phyloP scores from a whole-genome alignment of 1,284 basidiomycete species.

The Fomitopsis pinicola region DNA sequence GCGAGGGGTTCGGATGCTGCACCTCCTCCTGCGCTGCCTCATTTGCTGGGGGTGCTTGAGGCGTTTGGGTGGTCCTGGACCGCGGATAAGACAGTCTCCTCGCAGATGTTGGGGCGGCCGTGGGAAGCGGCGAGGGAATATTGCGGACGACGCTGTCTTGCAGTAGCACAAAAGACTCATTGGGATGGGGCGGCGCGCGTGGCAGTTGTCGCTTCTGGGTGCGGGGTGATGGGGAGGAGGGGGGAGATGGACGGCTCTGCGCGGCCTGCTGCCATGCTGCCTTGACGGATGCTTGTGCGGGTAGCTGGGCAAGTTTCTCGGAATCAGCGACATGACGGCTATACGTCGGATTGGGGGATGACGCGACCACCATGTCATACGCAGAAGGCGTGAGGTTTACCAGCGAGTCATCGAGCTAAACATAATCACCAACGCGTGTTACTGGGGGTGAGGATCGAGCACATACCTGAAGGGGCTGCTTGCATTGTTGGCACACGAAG shows the following conservation, averaged over 20 bases:
- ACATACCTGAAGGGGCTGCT: slow-evolving; percentile 76
- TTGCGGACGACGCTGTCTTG: slow-evolving; percentile 75
- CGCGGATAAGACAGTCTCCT: slow-evolving; percentile 38
- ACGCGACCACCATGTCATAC: slow-evolving; percentile 79
- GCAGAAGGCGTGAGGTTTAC: slow-evolving; percentile 80
- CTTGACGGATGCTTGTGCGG: slow-evolving; percentile 54
- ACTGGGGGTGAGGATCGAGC: not conserved
- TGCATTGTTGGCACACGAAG: slow-evolving; percentile 81
- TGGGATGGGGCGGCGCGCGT: slow-evolving; percentile 49
- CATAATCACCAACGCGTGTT: slow-evolving; percentile 14
- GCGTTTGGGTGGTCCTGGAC: slow-evolving; percentile 20
- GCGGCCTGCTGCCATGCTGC: slow-evolving; percentile 57
- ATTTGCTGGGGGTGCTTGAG: slow-evolving; percentile 13
- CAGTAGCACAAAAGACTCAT: slow-evolving; percentile 86
- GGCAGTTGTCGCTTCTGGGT: slow-evolving; percentile 54
- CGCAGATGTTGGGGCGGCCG: slow-evolving; percentile 25
- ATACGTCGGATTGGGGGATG: slow-evolving; percentile 48
- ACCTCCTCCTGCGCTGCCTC: slow-evolving; percentile 29
- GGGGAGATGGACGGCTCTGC: slow-evolving; percentile 28
- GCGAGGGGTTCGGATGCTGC: slow-evolving; percentile 58
- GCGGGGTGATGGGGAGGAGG: slow-evolving; percentile 40
- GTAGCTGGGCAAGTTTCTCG: slow-evolving; percentile 52
- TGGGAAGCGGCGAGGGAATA: slow-evolving; percentile 48
- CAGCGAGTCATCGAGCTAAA: slow-evolving; percentile 78
- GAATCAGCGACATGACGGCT: slow-evolving; percentile 40